Evolutionary conservation across 345 rosid genomes (phyloP), one percentile per base, ranked within the genome.

Genomic region (Melaleuca quinquenervia): DNA sequence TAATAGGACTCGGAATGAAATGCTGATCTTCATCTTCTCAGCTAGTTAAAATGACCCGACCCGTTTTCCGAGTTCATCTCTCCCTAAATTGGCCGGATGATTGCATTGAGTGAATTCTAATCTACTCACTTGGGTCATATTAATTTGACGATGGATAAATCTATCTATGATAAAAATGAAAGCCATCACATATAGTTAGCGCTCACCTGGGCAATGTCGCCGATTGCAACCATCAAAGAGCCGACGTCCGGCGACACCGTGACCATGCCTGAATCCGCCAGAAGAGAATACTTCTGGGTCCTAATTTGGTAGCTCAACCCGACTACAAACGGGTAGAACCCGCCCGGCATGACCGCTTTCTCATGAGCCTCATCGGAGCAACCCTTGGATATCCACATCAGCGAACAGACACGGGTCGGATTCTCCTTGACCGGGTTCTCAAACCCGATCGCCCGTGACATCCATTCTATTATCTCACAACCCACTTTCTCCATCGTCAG

Each of bases 181-280:
- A 10, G 84, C 8, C 60, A 50, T 10, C 32, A 70, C 4, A 21
- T 41, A 24, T 10, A 26, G 3, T 11, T 16, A 32, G 21, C 3
- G 50, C 26, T 87, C 70, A 92, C 99, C 89, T 95, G 97, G 87
- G 95, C 94, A 84, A 96, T 87, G 88, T 96, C 99, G 44, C 98
- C 98, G 3, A 92, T 29, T 5, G 94, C 92, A 45, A 95, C 95
- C 87, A 96, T 88, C 85, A 96, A 84, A 32, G 97, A 94, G 87
- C 91, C 94, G 82, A 91, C 91, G 85, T 91, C 90, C 1, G 98
- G 94, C 29, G 84, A 53, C 13, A 93, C 95, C 6, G 91, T 82
- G 20, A 90, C 93, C 94, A 88, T 90, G 49, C 94, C 94, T 41
- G 97, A 92, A 84, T 95, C 96, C n/a, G 90, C 52, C 82, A 91